Conservation (phyloP, 2,329 filamentous ascomycete genomes). For the Colletotrichum chlorophyti region DNA sequence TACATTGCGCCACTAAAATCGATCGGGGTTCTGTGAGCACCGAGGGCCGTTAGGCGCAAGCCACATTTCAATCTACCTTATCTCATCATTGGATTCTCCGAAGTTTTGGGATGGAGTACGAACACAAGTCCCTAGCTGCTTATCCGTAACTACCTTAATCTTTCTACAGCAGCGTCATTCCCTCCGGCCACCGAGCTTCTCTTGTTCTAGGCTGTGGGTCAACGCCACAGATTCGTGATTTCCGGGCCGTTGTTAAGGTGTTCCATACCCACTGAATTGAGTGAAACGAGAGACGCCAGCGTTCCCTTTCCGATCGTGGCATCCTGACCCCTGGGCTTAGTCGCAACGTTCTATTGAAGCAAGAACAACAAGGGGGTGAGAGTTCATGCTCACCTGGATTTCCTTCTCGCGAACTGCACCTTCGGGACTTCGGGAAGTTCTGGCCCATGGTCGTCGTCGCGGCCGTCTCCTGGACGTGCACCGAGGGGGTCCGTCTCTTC, state of each 20-base stretch:
- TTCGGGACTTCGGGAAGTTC: slow-evolving; percentile 14
- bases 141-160: too few relatives aligned
- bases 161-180: too few relatives aligned
- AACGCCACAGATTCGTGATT: slow-evolving; percentile 10
- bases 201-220: too few relatives aligned
- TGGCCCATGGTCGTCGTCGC: neutral
- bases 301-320: slow-evolving; percentile 10
- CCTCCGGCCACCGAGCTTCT: too few relatives aligned
- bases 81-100: too few relatives aligned
- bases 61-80: too few relatives aligned
- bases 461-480: too few relatives aligned
- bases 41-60: slow-evolving; percentile 11
- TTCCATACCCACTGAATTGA: slow-evolving; percentile 3
- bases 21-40: slow-evolving; percentile 21
- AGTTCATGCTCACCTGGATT: slow-evolving; percentile 13
- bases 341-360: slow-evolving; percentile 10
- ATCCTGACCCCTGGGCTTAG: slow-evolving; percentile 13
- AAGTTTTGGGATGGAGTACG: too few relatives aligned
- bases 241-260: neutral
- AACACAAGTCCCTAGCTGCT: too few relatives aligned
- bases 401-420: neutral
- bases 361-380: slow-evolving; percentile 1
- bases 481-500: neutral
- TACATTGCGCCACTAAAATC: slow-evolving; percentile 2
- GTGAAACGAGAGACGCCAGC: slow-evolving; percentile 21